These are phyloP conservation scores for Kluyveromyces lactis DNA, from an alignment of 805 yeast species.

Conservation along the genomic window DNA sequence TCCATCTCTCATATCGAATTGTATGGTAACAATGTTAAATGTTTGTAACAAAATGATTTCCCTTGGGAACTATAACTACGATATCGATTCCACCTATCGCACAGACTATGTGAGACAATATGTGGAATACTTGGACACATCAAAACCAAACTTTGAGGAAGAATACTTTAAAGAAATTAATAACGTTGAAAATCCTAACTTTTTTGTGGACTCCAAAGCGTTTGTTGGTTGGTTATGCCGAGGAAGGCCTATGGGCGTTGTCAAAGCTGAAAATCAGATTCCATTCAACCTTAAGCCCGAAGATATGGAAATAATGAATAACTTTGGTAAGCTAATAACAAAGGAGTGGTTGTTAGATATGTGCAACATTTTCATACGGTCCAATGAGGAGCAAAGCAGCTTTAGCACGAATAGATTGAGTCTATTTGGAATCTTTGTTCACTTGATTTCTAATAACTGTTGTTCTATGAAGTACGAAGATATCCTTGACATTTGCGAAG, in stretches of 20 bases:
- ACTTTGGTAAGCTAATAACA: conserved; percentile 39
- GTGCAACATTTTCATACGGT: conserved; percentile 46
- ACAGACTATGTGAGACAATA: conserved; percentile 37
- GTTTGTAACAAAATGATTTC: conserved; percentile 38
- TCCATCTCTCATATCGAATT: conserved; percentile 55
- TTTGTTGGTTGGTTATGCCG: conserved; percentile 69
- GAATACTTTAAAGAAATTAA: conserved; percentile 45
- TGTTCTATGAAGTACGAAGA: conserved; percentile 40
- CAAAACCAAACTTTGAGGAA: conserved; percentile 30
- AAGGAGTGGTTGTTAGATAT: conserved; percentile 52
- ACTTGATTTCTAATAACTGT: conserved; percentile 38
- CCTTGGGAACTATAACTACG: conserved; percentile 41
- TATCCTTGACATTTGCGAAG: conserved; percentile 40
- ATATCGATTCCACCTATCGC: conserved; percentile 34
- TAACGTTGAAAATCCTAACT: conserved; percentile 38
- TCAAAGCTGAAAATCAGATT: conserved; percentile 26
- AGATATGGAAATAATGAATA: conserved; percentile 37
- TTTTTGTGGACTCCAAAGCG: conserved; percentile 49
- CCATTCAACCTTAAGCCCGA: conserved; percentile 26
- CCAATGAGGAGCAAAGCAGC: conserved; percentile 59
- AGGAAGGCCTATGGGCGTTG: conserved; percentile 47
- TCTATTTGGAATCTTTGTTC: conserved; percentile 42
- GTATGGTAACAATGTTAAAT: conserved; percentile 52
- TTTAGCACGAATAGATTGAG: conserved; percentile 61
- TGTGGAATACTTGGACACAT: conserved; percentile 37